phyloP scores from a whole-genome alignment of 441 rosid species.

The Geranium incanum region DNA sequence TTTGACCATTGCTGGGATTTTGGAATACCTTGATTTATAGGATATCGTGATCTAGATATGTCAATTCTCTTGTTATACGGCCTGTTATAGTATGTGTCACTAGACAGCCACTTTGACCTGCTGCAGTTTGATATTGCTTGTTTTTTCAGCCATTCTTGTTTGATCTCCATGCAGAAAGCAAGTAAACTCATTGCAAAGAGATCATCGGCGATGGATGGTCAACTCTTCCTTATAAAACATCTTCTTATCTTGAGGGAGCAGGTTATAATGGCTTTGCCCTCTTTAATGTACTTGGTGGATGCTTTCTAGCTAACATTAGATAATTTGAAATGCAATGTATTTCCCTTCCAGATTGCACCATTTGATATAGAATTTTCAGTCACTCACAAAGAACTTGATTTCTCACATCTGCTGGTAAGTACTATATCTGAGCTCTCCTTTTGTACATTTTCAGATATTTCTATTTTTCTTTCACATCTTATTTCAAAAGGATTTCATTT shows the following conservation, averaged over 20 bases:
- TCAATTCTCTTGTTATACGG: background rate
- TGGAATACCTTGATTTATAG: background rate
- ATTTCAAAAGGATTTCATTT: background rate
- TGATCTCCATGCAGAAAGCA: constrained; percentile 58
- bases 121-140: constrained; percentile 1
- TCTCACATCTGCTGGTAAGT: constrained; percentile 95
- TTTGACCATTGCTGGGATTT: background rate
- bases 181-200: constrained; percentile 75
- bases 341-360: constrained; percentile 71
- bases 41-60: background rate
- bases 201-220: constrained; percentile 79
- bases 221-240: constrained; percentile 89
- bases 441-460: background rate
- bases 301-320: constrained; percentile 12
- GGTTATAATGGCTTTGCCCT: constrained; percentile 32
- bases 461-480: background rate
- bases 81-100: background rate
- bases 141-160: constrained; percentile 7
- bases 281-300: constrained; percentile 21
- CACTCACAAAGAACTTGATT: constrained; percentile 95
- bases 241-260: constrained; percentile 89
- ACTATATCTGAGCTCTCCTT: constrained; percentile 18
- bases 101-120: background rate
- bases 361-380: constrained; percentile 94
- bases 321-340: constrained; percentile 17